phyloP scores from a whole-genome alignment of 2,329 filamentous ascomycete species.

The Pseudophaeomoniella oleicola region DNA sequence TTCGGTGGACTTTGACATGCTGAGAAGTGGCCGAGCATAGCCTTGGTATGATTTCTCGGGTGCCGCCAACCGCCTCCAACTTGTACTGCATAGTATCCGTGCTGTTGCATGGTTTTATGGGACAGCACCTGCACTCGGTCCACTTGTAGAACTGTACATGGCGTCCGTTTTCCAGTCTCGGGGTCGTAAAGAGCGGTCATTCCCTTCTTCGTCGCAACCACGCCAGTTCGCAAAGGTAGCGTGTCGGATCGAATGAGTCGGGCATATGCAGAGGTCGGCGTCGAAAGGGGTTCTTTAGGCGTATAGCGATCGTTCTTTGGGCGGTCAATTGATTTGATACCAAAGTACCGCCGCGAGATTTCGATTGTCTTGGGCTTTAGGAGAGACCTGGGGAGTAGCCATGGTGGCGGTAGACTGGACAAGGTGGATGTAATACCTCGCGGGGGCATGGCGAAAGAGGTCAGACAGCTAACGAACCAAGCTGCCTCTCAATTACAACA shows the following conservation, averaged over 20 bases:
- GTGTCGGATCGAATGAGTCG: slow-evolving; percentile 36
- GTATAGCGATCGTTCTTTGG: slow-evolving; percentile 39
- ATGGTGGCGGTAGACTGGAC: slow-evolving; percentile 10
- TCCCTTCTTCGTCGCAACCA: slow-evolving; percentile 80
- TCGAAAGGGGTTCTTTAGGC: slow-evolving; percentile 37
- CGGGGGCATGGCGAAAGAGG: slow-evolving; percentile 9
- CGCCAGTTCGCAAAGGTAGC: slow-evolving; percentile 58
- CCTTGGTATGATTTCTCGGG: slow-evolving; percentile 61
- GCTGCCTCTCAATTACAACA: no score
- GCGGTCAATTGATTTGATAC: slow-evolving; percentile 43
- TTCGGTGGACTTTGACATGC: slow-evolving; percentile 71
- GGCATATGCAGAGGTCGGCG: slow-evolving; percentile 42
- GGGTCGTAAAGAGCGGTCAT: slow-evolving; percentile 84
- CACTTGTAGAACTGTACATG: slow-evolving; percentile 87
- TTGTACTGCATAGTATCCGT: slow-evolving; percentile 93
- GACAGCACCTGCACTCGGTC: slow-evolving; percentile 82
- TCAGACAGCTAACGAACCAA: no score
- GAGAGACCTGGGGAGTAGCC: slow-evolving; percentile 13
- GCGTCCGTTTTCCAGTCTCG: slow-evolving; percentile 58
- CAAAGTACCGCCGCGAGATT: slow-evolving; percentile 22
- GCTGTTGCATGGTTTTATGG: slow-evolving; percentile 62
- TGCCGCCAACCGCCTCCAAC: slow-evolving; percentile 65
- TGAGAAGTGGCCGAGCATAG: slow-evolving; percentile 78
- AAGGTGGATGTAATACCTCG: slow-evolving; percentile 6
- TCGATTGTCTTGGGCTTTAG: slow-evolving; percentile 7